Base-by-base conservation (phyloP, 352 stramenopile species). In the Peronospora tabacina region DNA sequence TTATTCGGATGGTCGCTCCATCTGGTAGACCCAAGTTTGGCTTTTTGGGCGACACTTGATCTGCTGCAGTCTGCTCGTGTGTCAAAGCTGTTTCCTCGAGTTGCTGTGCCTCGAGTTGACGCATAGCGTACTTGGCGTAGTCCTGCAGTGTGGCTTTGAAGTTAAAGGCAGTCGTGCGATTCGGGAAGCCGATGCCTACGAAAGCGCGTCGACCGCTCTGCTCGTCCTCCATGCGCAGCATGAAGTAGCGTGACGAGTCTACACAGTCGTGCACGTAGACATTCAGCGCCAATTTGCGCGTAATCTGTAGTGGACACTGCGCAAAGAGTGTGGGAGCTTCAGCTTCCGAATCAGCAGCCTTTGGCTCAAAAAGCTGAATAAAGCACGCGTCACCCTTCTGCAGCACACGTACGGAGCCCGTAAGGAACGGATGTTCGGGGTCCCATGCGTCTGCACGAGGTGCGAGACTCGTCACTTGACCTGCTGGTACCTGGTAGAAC, bases 231-330 rank as follows among this genome's bases (percentile, higher is more conserved):
- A 90, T 72, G 45, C 82, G 82, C 13, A 94, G 26, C 75, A 94
- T 90, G 29, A 94, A 94, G 61, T 94, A 94, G 22, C 82, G 78
- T 42, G 82, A 94, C 44, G 82, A 91, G 55, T 94, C 82, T 40
- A 85, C 78, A 39, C 80, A 94, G 55, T 94, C 81, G 38, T 91
- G 82, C 13, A 94, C 72, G 55, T 87, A 91, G 35, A 82, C 63
- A 30, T 86, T 75, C 20, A 94, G 66, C 28, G 62, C 11, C 20
- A 82, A 59, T 19, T 87, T 77, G 10, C 45, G 61, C 11, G 76
- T 66, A 56, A 94, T 85, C 41, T 75, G 69, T 11, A 94, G 55
- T 6, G 82, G 81, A 29, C 82, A 90, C 52, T 90, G 76, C 13
- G 82, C 82, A 30, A 94, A 91, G 10, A 94, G 63, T 51, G 67